These are phyloP conservation scores for Echinochloa phyllopogon DNA, from an alignment of 176 grass and related monocot species.

Conservation along the genomic window DNA sequence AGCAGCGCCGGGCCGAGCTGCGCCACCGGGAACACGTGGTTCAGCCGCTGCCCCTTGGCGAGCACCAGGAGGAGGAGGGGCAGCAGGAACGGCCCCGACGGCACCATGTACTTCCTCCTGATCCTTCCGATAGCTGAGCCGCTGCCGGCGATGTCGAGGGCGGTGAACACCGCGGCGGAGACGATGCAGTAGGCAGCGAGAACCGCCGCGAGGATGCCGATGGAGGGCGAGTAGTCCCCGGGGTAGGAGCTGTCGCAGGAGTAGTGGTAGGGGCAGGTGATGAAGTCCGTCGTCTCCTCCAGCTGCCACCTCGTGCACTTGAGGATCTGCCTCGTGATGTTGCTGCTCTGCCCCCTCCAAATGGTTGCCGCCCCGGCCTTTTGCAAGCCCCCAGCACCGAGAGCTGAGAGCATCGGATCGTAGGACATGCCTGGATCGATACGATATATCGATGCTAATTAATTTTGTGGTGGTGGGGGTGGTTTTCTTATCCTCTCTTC, in stretches of 20 bases:
- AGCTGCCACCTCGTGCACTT: conserved; percentile 98
- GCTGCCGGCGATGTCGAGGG: conserved; percentile 52
- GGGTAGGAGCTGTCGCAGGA: conserved; percentile 92
- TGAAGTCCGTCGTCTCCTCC: conserved; percentile 84
- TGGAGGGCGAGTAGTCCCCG: conserved; percentile 63
- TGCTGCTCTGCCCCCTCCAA: conserved; percentile 46
- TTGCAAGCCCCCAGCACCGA: conserved; percentile 35
- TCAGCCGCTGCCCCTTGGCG: conserved; percentile 77
- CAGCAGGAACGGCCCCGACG: conserved; percentile 70
- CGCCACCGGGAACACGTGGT: conserved; percentile 71
- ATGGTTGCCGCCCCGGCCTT: conserved; percentile 45
- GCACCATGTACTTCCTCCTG: conserved; percentile 78
- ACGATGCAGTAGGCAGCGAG: conserved; percentile 74
- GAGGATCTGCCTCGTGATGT: conserved; percentile 64
- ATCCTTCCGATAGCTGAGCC: background rate
- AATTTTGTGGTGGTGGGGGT: conserved; percentile 27
- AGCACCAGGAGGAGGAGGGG: conserved; percentile 66
- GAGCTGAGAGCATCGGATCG: conserved; percentile 52
- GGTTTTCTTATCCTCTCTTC: background rate
- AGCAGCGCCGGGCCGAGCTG: conserved; percentile 85
- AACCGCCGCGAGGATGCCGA: conserved; percentile 57
- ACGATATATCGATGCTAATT: background rate
- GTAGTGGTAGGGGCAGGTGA: conserved; percentile 96
- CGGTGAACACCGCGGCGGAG: conserved; percentile 60
- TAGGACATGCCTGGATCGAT: conserved; percentile 43